Evolutionary conservation across 345 rosid genomes (phyloP).

Genomic region (Aegle marmelos): DNA sequence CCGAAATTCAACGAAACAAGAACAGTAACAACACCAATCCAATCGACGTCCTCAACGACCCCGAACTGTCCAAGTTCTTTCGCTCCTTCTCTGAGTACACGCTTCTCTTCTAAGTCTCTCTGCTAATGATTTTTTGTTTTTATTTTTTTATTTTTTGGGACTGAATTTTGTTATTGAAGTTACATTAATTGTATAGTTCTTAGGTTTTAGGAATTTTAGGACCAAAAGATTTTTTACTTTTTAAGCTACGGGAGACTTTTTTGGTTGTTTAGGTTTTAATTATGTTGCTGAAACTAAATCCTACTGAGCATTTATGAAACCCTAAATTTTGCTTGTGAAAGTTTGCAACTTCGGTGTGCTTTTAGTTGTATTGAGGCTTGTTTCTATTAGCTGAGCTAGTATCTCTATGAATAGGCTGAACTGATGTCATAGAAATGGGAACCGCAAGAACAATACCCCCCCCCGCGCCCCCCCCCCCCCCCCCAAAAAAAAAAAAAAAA

Average conservation of each 20-base stretch:
- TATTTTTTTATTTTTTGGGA: neutral
- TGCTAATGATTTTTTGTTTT: neutral
- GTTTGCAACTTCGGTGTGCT: neutral
- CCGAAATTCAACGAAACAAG: slow-evolving; percentile 57
- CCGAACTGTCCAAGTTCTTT: slow-evolving; percentile 67
- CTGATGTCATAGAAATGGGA: neutral
- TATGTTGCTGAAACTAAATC: neutral
- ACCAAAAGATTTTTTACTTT: neutral
- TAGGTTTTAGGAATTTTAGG: neutral
- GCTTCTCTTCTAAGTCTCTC: neutral
- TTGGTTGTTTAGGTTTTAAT: neutral
- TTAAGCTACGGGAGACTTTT: neutral
- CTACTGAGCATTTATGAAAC: neutral
- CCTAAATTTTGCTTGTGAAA: neutral
- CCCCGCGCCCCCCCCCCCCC: no score
- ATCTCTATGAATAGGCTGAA: neutral
- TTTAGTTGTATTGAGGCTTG: neutral
- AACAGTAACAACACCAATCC: slow-evolving; percentile 23
- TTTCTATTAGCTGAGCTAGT: neutral
- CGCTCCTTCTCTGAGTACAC: slow-evolving; percentile 69
- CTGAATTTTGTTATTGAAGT: neutral
- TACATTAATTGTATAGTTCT: neutral
- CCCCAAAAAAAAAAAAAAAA: no score
- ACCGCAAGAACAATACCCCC: neutral
- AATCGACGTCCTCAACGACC: slow-evolving; percentile 55